Evolutionary conservation across 2,329 filamentous ascomycete species (phyloP), one percentile per base, ranked within the genome.

Genomic region (Penicillium brevicompactum): DNA sequence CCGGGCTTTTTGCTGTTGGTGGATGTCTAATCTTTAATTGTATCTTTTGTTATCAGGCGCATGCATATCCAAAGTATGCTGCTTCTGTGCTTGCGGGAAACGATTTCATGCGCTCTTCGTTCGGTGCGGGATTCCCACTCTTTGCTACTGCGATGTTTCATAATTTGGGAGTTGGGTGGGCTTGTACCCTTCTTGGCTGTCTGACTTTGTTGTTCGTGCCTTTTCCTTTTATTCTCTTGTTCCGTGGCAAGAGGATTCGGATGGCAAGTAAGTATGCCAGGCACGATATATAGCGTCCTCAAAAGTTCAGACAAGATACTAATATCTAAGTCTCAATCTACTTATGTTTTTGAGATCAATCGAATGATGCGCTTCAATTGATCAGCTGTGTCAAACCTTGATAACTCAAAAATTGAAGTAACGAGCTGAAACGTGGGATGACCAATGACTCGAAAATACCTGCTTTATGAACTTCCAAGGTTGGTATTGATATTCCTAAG

Each of bases 51-150:
- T 90, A 90, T 74, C 88, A 89, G 80, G 83, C 89, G 32, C 85
- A 84, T 60, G 86, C 87, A 4, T 90, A 90, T 65, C 88, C 87
- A 0, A 82, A 83, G 0, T 90, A 88, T 70, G 83, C 87, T 1
- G 87, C 88, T 2, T 89, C 86, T 0, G 88, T 87, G 0, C 89
- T 88, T 0, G 88, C 87, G 34, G 87, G 87, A 11, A 90, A 91
- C 61, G 87, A 87, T 14, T 89, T 87, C 75, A 80, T 87, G 16
- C 80, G 88, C 55, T 87, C 90, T 63, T 86, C 89, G 0, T 67
- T 70, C 41, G 67, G 65, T 7, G 67, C 61, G 1, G 62, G 58
- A 1, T 70, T 70, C 52, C 68, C 67, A 1, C 48, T 71, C 42
- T 71, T 71, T 38, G 69, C 69, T 7, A 48, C 67, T 14, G 62